phyloP scores from a whole-genome alignment of 208 protist genomes.

The Vickermania spadyakhi region DNA sequence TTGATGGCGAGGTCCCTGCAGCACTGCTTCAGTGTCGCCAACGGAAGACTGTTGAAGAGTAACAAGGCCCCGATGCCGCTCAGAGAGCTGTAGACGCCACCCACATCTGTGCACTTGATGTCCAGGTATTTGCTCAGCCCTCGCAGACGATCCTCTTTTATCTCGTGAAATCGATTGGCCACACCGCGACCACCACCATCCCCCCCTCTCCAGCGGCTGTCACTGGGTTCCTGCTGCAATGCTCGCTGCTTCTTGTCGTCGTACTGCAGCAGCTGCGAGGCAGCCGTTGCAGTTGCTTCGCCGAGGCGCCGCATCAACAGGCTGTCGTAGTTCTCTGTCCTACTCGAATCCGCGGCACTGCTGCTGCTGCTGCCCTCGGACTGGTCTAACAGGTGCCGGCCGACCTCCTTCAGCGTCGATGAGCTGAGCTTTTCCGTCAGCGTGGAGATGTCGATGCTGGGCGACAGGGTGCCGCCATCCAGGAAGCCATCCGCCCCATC shows the following conservation, averaged over 20 bases:
- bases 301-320: slow-evolving; percentile 27
- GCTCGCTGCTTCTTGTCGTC: not conserved
- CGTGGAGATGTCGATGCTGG: not conserved
- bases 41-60: slow-evolving; percentile 24
- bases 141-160: slow-evolving; percentile 20
- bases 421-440: not conserved
- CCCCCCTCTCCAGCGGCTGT: not conserved
- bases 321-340: slow-evolving; percentile 5
- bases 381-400: not conserved
- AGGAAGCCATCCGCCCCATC: not conserved
- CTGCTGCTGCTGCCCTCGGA: not conserved
- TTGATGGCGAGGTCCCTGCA: slow-evolving; percentile 56
- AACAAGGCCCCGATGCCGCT: slow-evolving; percentile 38
- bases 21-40: slow-evolving; percentile 19
- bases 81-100: slow-evolving; percentile 46
- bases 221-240: not conserved
- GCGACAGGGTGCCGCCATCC: not conserved
- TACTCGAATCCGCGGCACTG: not conserved
- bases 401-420: not conserved
- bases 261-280: slow-evolving; percentile 36
- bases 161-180: slow-evolving; percentile 29
- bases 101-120: slow-evolving; percentile 7
- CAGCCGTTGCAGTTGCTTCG: slow-evolving; percentile 27
- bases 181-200: slow-evolving; percentile 22
- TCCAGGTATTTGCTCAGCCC: slow-evolving; percentile 29